Evolutionary conservation across 83 land plant genomes (phyloP).

Genomic region (Larix sibirica): DNA sequence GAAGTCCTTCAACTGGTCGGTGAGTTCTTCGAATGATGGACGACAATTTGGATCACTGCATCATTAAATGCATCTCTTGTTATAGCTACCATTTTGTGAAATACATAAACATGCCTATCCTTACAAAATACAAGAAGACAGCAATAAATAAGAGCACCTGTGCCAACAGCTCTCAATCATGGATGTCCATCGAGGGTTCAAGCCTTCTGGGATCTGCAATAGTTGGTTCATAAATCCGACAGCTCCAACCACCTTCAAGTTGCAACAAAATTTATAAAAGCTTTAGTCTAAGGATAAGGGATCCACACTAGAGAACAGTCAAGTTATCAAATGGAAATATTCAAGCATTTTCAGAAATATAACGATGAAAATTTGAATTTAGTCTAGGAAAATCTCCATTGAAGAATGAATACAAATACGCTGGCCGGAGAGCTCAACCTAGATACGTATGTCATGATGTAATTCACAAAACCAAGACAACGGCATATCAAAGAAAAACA

Average conservation of each 20-base stretch:
- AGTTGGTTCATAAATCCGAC: conserved; percentile 68
- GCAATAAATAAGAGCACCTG: conserved; percentile 19
- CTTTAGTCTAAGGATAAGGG: no score
- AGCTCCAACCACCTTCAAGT: conserved; percentile 51
- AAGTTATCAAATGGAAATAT: no score
- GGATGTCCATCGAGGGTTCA: conserved; percentile 43
- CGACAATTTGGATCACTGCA: conserved; percentile 37
- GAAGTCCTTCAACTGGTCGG: conserved; percentile 24
- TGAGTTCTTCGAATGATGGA: conserved; percentile 45
- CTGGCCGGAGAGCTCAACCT: no score
- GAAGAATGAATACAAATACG: no score
- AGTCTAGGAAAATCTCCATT: no score
- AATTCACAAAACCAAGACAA: no score
- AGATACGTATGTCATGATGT: no score
- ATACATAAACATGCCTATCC: neutral
- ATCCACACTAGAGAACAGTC: no score
- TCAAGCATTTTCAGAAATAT: no score
- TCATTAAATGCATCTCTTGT: neutral
- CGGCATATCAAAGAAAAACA: no score
- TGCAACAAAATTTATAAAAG: neutral
- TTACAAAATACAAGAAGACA: neutral
- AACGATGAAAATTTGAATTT: no score
- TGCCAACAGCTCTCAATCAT: conserved; percentile 50
- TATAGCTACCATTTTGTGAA: neutral
- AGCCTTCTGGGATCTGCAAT: conserved; percentile 41